Percentiles rank a stretch among this genome's conserved stretches.
These are phyloP conservation scores for Trichoderma sp. DNA, from an alignment of 2,329 filamentous ascomycete species.

Conservation along the genomic window DNA sequence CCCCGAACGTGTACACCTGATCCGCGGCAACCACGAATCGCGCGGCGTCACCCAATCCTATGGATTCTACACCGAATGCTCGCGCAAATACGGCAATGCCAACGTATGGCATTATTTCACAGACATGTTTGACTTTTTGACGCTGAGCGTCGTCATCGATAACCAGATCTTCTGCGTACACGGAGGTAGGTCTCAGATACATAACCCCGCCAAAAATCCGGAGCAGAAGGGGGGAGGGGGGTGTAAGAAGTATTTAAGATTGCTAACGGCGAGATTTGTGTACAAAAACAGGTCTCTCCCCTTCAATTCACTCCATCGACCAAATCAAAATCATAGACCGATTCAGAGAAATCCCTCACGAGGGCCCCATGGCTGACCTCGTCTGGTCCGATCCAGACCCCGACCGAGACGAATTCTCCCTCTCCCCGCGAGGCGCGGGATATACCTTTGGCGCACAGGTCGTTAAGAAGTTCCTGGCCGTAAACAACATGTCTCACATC, in stretches of 20 bases:
- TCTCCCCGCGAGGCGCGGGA: conserved; percentile 89
- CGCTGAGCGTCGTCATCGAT: conserved; percentile 95
- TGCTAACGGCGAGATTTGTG: neutral
- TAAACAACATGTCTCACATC: conserved; percentile 98
- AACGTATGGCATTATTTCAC: conserved; percentile 99
- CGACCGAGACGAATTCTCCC: conserved; percentile 95
- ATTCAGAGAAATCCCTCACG: conserved; percentile 96
- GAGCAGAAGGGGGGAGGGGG: neutral
- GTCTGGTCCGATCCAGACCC: conserved; percentile 98
- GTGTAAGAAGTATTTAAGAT: neutral
- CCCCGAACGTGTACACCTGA: conserved; percentile 90
- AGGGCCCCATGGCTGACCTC: conserved; percentile 98
- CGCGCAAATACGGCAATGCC: conserved; percentile 95
- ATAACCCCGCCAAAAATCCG: neutral
- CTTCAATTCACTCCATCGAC: conserved; percentile 95
- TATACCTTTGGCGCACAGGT: conserved; percentile 98
- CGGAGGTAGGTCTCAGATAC: conserved; percentile 62
- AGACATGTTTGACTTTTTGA: conserved; percentile 99
- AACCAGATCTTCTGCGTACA: conserved; percentile 99
- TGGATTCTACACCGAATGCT: conserved; percentile 98
- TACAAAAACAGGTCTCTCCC: conserved; percentile 69
- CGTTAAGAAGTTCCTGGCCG: conserved; percentile 95
- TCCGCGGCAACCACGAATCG: conserved; percentile 97
- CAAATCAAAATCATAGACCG: conserved; percentile 99
- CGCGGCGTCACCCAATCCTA: conserved; percentile 98